These are phyloP conservation scores for Silene uniflora DNA, from an alignment of 148 eudicot species.

Conservation along the genomic window DNA sequence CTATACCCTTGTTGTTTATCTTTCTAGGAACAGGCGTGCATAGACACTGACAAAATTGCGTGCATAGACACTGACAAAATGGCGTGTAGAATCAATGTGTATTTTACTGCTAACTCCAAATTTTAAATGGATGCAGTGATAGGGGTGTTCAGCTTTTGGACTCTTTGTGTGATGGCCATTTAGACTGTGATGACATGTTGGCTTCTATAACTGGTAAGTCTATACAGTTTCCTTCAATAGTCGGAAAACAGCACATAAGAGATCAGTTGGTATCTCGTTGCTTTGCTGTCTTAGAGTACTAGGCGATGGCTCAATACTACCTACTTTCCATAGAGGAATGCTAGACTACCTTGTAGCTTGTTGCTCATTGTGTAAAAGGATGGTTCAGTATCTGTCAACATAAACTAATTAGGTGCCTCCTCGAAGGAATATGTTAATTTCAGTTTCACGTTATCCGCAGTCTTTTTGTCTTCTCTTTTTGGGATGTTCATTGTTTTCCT, in stretches of 20 bases:
- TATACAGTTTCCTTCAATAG: not conserved
- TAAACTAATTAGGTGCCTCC: too few relatives aligned
- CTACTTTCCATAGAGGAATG: not conserved
- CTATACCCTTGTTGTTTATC: not conserved
- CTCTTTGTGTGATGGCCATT: conserved; percentile 62
- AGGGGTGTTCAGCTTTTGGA: conserved; percentile 53
- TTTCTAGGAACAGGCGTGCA: conserved; percentile 1
- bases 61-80: not conserved
- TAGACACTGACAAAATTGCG: not conserved
- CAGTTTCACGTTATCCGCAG: not conserved
- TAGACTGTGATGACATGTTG: conserved; percentile 69
- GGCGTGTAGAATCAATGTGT: not conserved
- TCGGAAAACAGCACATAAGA: not conserved
- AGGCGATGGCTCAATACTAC: not conserved
- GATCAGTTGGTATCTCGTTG: not conserved
- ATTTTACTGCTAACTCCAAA: not conserved
- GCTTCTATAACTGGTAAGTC: conserved; percentile 67
- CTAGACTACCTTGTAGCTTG: not conserved
- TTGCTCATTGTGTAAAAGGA: too few relatives aligned
- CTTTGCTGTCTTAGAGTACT: not conserved
- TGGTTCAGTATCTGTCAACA: too few relatives aligned
- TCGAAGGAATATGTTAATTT: not conserved
- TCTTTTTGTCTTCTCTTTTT: not conserved
- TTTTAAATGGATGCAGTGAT: conserved; percentile 44
- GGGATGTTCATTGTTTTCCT: not conserved